These are phyloP conservation scores for Exophiala xenobiotica DNA, from an alignment of 2,329 filamentous ascomycete species.

Conservation along the genomic window DNA sequence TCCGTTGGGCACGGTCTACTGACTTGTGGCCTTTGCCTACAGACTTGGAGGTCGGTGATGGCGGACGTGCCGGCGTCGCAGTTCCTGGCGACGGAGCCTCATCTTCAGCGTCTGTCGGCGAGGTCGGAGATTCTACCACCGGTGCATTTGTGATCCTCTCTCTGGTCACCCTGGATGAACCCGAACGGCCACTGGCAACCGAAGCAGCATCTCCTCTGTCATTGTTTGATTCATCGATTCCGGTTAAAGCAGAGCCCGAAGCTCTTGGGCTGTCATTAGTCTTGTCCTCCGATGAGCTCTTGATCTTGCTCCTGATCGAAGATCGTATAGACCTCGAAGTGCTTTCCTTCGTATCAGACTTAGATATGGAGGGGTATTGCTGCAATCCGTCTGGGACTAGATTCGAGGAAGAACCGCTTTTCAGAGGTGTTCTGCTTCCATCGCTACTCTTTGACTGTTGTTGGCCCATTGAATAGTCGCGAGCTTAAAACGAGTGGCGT, in stretches of 20 bases:
- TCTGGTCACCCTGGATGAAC: constrained; percentile 33
- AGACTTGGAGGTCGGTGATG: constrained; percentile 79
- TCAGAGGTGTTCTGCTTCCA: constrained; percentile 51
- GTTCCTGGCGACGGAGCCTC: constrained; percentile 47
- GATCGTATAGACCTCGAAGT: constrained; percentile 74
- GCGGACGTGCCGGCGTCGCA: constrained; percentile 63
- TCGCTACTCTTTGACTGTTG: constrained; percentile 54
- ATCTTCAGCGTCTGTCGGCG: constrained; percentile 37
- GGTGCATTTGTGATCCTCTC: constrained; percentile 30
- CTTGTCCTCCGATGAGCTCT: constrained; percentile 64
- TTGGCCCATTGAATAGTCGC: constrained; percentile 47
- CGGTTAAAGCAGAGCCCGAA: constrained; percentile 65
- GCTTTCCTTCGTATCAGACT: constrained; percentile 90
- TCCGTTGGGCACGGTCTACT: constrained; percentile 75
- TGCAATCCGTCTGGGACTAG: constrained; percentile 61
- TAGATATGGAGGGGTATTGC: constrained; percentile 87
- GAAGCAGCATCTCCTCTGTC: constrained; percentile 75
- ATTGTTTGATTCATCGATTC: constrained; percentile 53
- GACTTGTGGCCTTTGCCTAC: constrained; percentile 72
- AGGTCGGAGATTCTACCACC: constrained; percentile 29
- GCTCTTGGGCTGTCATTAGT: constrained; percentile 72
- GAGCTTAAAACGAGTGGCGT: constrained; percentile 3
- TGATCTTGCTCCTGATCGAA: constrained; percentile 71
- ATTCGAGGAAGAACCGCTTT: constrained; percentile 39
- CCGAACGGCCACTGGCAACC: constrained; percentile 57